These are phyloP conservation scores for Lentinus tigrinus DNA, from an alignment of 768 basidiomycete genomes.

Conservation along the genomic window DNA sequence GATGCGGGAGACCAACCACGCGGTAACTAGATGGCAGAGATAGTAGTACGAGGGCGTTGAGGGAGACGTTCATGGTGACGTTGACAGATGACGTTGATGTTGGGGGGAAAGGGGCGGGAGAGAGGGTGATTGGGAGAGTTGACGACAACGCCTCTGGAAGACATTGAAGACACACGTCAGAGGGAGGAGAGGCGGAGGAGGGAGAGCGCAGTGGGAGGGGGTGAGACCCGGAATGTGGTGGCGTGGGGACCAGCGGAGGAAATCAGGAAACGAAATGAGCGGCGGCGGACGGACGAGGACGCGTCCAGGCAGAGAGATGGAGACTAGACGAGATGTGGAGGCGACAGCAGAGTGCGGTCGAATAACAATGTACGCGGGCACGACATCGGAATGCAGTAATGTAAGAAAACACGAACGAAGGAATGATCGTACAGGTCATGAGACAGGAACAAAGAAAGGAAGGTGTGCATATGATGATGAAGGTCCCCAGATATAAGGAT, in stretches of 20 bases:
- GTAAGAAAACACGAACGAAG: constrained; percentile 14
- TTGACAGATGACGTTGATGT: not conserved
- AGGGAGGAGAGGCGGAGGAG: constrained; percentile 1
- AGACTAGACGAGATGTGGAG: not conserved
- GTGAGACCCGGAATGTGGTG: not conserved
- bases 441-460: constrained; percentile 21
- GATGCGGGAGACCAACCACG: constrained; percentile 5
- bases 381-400: constrained; percentile 12
- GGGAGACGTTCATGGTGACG: not conserved
- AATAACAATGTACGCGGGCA: constrained; percentile 11
- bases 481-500: constrained; percentile 25
- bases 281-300: not conserved
- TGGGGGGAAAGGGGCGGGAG: not conserved
- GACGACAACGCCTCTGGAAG: not conserved
- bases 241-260: too few species aligned
- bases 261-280: too few species aligned
- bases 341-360: not conserved
- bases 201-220: not conserved
- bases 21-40: constrained; percentile 7
- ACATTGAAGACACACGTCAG: not conserved
- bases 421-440: constrained; percentile 20
- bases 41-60: constrained; percentile 4
- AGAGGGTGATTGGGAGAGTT: not conserved
- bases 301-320: not conserved
- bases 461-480: constrained; percentile 19